phyloP scores from a whole-genome alignment of 2,329 filamentous ascomycete species.

The Phoma sp. region DNA sequence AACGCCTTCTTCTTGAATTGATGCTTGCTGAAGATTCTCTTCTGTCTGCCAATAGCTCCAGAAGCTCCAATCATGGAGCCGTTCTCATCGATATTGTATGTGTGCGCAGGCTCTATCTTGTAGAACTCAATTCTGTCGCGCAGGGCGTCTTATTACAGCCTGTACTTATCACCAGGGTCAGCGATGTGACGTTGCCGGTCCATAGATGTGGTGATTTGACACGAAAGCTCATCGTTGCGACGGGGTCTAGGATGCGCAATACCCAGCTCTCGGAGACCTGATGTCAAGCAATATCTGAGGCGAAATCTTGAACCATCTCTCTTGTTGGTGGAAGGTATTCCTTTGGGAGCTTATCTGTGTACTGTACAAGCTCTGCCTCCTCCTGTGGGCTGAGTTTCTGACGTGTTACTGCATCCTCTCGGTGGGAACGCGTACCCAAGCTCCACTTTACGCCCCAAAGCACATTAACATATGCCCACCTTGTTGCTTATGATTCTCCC shows the following conservation, averaged over 20 bases:
- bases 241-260: background rate
- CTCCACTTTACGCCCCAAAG: background rate
- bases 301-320: background rate
- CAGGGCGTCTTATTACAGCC: background rate
- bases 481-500: too few relatives aligned
- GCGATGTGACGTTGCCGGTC: background rate
- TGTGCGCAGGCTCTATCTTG: constrained; percentile 3
- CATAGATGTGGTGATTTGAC: background rate
- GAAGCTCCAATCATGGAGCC: background rate
- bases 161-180: background rate
- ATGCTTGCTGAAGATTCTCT: constrained; percentile 5
- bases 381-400: background rate
- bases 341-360: background rate
- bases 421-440: background rate
- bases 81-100: constrained; percentile 10
- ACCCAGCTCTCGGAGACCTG: background rate
- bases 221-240: background rate
- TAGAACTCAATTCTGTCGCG: background rate
- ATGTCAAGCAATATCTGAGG: background rate
- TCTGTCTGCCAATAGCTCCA: constrained; percentile 8
- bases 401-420: background rate
- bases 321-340: background rate
- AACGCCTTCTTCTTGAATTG: background rate
- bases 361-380: background rate
- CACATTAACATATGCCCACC: too few relatives aligned